phyloP scores from a whole-genome alignment of 2,329 filamentous ascomycete genomes.

The Teratosphaeria zuluensis region DNA sequence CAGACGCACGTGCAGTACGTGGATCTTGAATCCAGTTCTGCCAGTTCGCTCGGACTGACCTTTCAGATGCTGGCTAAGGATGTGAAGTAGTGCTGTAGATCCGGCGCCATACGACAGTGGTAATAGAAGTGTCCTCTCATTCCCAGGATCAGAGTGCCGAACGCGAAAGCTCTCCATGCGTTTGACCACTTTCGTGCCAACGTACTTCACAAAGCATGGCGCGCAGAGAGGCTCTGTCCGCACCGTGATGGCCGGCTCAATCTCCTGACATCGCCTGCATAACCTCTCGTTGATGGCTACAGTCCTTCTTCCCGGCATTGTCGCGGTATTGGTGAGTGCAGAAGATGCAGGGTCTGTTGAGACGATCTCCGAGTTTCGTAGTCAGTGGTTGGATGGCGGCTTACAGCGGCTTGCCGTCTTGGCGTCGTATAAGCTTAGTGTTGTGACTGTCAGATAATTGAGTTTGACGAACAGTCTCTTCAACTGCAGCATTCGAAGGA shows the following conservation, averaged over 20 bases:
- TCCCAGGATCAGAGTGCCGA: constrained; percentile 32
- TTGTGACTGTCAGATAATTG: too few species aligned
- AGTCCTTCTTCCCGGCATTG: constrained; percentile 18
- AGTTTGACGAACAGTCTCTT: too few species aligned
- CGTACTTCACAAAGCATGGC: constrained; percentile 69
- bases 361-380: too few species aligned
- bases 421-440: background rate
- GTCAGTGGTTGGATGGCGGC: background rate
- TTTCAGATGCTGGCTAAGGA: constrained; percentile 61
- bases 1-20: constrained; percentile 38
- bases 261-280: constrained; percentile 49
- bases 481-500: too few species aligned
- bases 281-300: constrained; percentile 15
- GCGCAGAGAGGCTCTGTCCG: constrained; percentile 52
- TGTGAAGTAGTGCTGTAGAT: constrained; percentile 65
- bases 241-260: constrained; percentile 43
- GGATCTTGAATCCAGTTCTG: constrained; percentile 57
- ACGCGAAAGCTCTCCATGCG: constrained; percentile 60
- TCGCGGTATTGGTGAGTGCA: background rate
- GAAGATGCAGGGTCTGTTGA: background rate
- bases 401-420: background rate
- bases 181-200: constrained; percentile 70
- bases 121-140: constrained; percentile 53
- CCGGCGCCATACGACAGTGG: constrained; percentile 77
- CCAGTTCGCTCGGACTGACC: constrained; percentile 56